Conservation (phyloP, 2,329 filamentous ascomycete species). For the Dryadomyces quercivorus region DNA sequence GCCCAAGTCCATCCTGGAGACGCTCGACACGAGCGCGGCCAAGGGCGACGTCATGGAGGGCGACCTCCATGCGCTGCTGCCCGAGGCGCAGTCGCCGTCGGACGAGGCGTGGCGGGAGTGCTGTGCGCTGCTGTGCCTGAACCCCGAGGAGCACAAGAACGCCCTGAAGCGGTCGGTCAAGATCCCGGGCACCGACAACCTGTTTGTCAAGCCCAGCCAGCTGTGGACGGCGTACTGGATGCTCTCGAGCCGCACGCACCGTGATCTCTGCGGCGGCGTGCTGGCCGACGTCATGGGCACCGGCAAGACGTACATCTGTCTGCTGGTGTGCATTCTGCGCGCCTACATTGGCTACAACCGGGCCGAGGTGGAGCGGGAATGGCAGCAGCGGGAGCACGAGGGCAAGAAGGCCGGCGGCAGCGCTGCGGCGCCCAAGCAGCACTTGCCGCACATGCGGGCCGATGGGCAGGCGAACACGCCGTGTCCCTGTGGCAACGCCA, state of each 20-base stretch:
- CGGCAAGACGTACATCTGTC: slow-evolving; percentile 13
- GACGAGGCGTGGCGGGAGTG: slow-evolving; percentile 10
- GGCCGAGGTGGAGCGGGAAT: slow-evolving; percentile 14
- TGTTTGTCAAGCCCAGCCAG: slow-evolving; percentile 13
- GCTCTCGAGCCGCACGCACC: slow-evolving; percentile 11
- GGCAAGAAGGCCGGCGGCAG: slow-evolving; percentile 3
- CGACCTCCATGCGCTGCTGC: slow-evolving; percentile 12
- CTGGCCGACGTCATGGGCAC: slow-evolving; percentile 15
- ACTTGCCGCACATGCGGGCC: neutral
- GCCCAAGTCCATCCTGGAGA: slow-evolving; percentile 6
- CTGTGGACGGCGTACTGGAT: slow-evolving; percentile 15
- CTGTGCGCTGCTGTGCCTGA: slow-evolving; percentile 12
- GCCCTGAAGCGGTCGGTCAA: slow-evolving; percentile 9
- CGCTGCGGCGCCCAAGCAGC: slow-evolving; percentile 8
- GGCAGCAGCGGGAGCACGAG: slow-evolving; percentile 10
- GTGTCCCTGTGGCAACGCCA: slow-evolving; percentile 12
- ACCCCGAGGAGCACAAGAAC: slow-evolving; percentile 11
- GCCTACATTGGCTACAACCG: slow-evolving; percentile 12
- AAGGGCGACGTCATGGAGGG: slow-evolving; percentile 13
- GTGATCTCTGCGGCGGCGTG: slow-evolving; percentile 12
- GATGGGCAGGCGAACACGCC: neutral
- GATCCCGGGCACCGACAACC: slow-evolving; percentile 12
- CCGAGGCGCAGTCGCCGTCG: slow-evolving; percentile 9
- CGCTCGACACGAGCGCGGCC: slow-evolving; percentile 12
- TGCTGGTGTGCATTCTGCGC: slow-evolving; percentile 11